Evolutionary conservation across 176 grass and related monocot species (phyloP), one percentile per base, ranked within the genome.

Genomic region (Lolium multiflorum): DNA sequence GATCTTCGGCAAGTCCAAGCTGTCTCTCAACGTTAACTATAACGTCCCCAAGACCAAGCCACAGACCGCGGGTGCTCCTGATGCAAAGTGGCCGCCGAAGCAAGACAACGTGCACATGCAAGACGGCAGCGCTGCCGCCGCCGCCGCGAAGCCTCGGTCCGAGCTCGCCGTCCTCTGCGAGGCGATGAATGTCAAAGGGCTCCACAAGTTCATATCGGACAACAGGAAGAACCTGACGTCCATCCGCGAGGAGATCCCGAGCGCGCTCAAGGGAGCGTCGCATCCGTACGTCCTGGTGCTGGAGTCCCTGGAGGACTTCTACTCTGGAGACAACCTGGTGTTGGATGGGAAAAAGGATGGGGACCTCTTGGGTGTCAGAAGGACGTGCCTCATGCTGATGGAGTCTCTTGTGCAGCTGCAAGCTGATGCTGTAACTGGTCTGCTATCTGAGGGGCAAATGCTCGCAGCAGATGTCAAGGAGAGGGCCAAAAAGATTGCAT

Each of bases 371-470:
- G 95, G 95, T 76, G 60, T 92, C 63, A 90, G 95, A 76, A 92
- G 95, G 77, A 98, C 95, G 6, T 98, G 95, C 83, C 85, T 98
- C 7, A 98, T 98, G 95, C 76, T 98, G 85, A 93, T 98, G 95
- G 95, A 98, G 82, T 98, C 95, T 14, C 93, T 98, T 67, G 91
- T 86, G 52, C 90, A 91, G 59, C 26, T 94, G 55, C 63, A 74
- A 65, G 70, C 65, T 84, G 82, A 84, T 80, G 31, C 20, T 22
- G 37, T 62, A 49, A 47, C 55, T 15, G 31, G 71, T 88, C 85
- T 81, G 21, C 24, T 82, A 4, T 86, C 76, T n/a, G 68, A 80
- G 81, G 80, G 76, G 58, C 68, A 78, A 63, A 85, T 83, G 71
- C 49, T 93, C 61, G 84, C 95, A 84, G 68, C 56, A 78, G 57